phyloP scores from a whole-genome alignment of 2,329 filamentous ascomycete species.

The Aspergillus neotritici region DNA sequence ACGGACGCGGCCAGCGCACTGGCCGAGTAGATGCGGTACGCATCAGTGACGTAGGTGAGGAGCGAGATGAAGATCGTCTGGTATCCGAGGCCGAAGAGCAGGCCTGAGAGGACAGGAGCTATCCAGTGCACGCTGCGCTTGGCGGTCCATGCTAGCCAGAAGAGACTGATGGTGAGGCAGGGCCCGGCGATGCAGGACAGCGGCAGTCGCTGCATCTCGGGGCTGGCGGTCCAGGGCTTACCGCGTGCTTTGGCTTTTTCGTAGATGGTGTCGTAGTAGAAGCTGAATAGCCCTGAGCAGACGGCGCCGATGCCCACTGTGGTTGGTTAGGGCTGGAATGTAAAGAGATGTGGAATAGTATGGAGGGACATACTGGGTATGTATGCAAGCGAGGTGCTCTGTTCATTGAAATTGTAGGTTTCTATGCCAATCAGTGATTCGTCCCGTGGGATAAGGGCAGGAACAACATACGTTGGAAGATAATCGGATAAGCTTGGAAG shows the following conservation, averaged over 20 bases:
- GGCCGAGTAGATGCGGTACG: conserved; percentile 61
- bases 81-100: conserved; percentile 59
- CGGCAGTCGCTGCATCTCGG: conserved; percentile 63
- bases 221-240: conserved; percentile 50
- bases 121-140: conserved; percentile 46
- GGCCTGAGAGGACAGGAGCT: conserved; percentile 55
- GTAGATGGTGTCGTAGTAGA: conserved; percentile 59
- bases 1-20: conserved; percentile 51
- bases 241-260: conserved; percentile 45
- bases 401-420: conserved; percentile 59
- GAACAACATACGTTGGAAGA: conserved; percentile 49
- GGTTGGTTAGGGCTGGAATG: neutral
- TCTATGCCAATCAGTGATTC: conserved; percentile 18
- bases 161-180: conserved; percentile 48
- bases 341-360: too few relatives aligned
- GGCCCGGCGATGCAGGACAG: conserved; percentile 66
- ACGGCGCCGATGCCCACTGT: conserved; percentile 57
- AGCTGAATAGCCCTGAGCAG: conserved; percentile 56
- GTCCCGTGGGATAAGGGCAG: accelerated
- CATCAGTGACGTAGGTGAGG: conserved; percentile 61
- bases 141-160: conserved; percentile 57
- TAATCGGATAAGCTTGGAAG: conserved; percentile 68
- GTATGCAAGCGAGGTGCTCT: conserved; percentile 62
- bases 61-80: conserved; percentile 60
- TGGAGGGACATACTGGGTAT: conserved; percentile 48